Evolutionary conservation across 768 basidiomycete species (phyloP).

Genomic region (Leccinum subtestaceum): DNA sequence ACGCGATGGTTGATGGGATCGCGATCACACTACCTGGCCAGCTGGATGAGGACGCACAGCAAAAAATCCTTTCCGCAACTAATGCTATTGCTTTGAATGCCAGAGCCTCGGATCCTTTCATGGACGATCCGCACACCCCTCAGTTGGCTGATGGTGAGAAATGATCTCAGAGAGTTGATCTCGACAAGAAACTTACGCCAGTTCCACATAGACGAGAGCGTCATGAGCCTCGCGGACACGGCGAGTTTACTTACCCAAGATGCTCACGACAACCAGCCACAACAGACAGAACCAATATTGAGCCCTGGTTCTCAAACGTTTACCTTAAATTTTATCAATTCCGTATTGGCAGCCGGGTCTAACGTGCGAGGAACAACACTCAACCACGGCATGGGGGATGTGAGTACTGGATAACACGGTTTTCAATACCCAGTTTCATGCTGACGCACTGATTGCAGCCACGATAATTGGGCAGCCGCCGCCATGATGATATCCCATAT

Average conservation of each 20-base stretch:
- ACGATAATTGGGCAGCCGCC: too few relatives aligned
- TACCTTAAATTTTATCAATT: constrained; percentile 1
- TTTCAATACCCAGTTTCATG: too few relatives aligned
- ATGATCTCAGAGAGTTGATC: neutral
- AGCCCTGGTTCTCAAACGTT: neutral
- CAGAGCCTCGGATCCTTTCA: neutral
- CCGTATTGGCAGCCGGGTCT: neutral
- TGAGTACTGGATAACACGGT: too few relatives aligned
- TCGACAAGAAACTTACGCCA: too few relatives aligned
- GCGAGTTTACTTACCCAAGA: constrained; percentile 3
- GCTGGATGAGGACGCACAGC: neutral
- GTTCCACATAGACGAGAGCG: neutral
- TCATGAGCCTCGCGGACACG: neutral
- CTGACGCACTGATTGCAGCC: too few relatives aligned
- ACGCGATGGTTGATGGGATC: neutral
- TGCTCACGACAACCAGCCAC: neutral
- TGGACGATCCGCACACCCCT: neutral
- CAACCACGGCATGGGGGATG: neutral
- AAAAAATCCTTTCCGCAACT: neutral
- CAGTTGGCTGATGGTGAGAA: neutral
- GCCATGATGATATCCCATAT: too few relatives aligned
- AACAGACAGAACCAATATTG: neutral
- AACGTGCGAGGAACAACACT: neutral
- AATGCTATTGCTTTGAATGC: neutral
- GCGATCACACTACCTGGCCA: constrained; percentile 1